These are phyloP conservation scores for Arxiozyma slooffiae DNA, from an alignment of 1,139 yeast species.

Conservation along the genomic window DNA sequence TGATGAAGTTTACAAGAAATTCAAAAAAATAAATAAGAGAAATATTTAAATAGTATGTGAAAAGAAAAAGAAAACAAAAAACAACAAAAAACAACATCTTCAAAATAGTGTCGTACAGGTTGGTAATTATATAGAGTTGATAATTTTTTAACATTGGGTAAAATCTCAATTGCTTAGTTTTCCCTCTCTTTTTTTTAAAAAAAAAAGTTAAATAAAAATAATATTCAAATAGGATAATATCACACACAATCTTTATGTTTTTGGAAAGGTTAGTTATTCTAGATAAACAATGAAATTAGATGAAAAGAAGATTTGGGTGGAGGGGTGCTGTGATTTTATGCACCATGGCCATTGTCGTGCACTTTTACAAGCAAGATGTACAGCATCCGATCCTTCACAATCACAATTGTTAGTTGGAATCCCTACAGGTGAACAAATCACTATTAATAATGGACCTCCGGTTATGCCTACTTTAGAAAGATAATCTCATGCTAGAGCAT, in stretches of 20 bases:
- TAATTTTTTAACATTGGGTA: background rate
- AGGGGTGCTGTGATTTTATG: conserved; percentile 95
- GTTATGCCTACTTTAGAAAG: conserved; percentile 83
- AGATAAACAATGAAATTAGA: background rate
- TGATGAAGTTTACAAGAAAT: no score
- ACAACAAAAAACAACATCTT: no score
- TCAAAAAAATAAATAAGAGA: no score
- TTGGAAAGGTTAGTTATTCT: background rate
- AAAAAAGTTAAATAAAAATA: background rate
- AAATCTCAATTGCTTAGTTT: no score
- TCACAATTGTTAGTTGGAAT: conserved; percentile 72
- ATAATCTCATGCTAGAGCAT: conserved; percentile 71
- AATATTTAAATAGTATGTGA: no score
- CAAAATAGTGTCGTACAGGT: no score
- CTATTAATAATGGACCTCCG: conserved; percentile 67
- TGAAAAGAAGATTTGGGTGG: conserved; percentile 62
- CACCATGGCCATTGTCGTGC: conserved; percentile 99
- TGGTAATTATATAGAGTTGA: no score
- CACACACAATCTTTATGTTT: background rate
- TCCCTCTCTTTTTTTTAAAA: background rate
- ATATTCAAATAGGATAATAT: background rate
- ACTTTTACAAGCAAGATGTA: conserved; percentile 64
- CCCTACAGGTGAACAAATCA: conserved; percentile 82
- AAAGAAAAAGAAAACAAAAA: no score
- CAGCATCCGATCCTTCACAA: conserved; percentile 12